Base-by-base conservation (phyloP, 164 flowering plant genomes). In the Stephania cephalantha region DNA sequence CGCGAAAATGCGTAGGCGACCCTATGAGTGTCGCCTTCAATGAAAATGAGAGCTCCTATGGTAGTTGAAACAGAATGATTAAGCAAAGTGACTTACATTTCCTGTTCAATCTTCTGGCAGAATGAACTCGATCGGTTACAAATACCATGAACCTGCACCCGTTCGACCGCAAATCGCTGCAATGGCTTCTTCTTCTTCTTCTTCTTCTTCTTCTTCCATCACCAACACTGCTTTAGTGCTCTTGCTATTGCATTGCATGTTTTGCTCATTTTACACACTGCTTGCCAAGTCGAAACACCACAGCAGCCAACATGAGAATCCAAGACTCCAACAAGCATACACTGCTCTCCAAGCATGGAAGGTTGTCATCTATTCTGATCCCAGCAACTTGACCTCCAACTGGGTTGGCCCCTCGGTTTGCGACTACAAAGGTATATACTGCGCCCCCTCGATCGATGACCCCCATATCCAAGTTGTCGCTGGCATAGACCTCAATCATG, bases 341-440 rank as follows among this genome's bases (percentile, higher is more conserved):
- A 30, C 81, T 30, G 94, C 93, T 6, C 84, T 92, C 73, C 94
- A 91, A 76, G 90, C 92, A 45, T 92, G 97, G 97, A 92, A 92
- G 71, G 75, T 66, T 0, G 93, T 85, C 6, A 90, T 92, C 73
- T 88, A 84, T 87, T 90, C 94, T 7, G 97, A 92, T 79, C 95
- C 97, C 1, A 53, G 9, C 18, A 91, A 92, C 86, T 53, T 82
- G 82, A 91, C 93, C 42, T 58, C 87, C 76, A 84, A 87, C 81
- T 91, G 97, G 97, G 76, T 79, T 35, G 97, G 97, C 67, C 88
- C 89, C 13, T 71, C 75, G 6, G 93, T 92, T 4, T 92, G 97
- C 84, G 73, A 70, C 79, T 92, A 91, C 86, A 75, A 46, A 0
- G 91, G 91, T 1, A 70, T 92, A 9, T 90, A 69, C 77, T 92